Evolutionary conservation across 495 filamentous ascomycete genomes (phyloP).

Genomic region (Hypomontagnella monticulosa): DNA sequence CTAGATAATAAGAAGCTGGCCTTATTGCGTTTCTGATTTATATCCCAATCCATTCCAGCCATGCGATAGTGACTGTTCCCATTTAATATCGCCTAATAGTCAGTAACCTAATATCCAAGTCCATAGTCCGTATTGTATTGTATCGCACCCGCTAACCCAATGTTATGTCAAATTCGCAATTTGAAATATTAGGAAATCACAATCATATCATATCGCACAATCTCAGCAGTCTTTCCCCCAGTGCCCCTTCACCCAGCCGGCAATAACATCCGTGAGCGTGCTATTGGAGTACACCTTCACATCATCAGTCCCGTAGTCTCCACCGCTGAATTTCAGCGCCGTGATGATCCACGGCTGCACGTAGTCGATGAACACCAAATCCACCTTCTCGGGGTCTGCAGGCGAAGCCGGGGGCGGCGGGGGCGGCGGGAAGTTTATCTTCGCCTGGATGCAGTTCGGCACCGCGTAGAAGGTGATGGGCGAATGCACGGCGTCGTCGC

Average conservation of each 20-base stretch:
- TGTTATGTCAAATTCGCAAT: slow-evolving; percentile 6
- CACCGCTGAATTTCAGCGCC: slow-evolving; percentile 73
- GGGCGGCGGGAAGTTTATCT: slow-evolving; percentile 63
- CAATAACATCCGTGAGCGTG: slow-evolving; percentile 78
- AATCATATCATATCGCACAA: background rate
- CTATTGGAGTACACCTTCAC: slow-evolving; percentile 73
- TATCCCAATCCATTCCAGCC: background rate
- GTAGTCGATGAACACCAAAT: slow-evolving; percentile 92
- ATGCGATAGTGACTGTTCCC: background rate
- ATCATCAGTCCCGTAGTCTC: slow-evolving; percentile 66
- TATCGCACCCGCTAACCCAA: background rate
- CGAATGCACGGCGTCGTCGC: slow-evolving; percentile 88
- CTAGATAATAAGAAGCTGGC: too few species aligned
- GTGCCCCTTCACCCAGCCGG: slow-evolving; percentile 79
- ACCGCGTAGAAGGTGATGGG: slow-evolving; percentile 77
- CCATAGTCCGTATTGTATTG: background rate
- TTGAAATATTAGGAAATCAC: background rate
- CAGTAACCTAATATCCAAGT: background rate
- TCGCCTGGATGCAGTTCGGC: slow-evolving; percentile 81
- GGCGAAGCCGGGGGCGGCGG: slow-evolving; percentile 32
- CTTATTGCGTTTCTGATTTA: too few species aligned
- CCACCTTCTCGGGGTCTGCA: slow-evolving; percentile 72
- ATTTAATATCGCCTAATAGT: too few species aligned
- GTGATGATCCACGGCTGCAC: slow-evolving; percentile 80
- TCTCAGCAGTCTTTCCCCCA: slow-evolving; percentile 69